Conservation (phyloP, 164 flowering plant genomes). For the Echeveria elegans region DNA sequence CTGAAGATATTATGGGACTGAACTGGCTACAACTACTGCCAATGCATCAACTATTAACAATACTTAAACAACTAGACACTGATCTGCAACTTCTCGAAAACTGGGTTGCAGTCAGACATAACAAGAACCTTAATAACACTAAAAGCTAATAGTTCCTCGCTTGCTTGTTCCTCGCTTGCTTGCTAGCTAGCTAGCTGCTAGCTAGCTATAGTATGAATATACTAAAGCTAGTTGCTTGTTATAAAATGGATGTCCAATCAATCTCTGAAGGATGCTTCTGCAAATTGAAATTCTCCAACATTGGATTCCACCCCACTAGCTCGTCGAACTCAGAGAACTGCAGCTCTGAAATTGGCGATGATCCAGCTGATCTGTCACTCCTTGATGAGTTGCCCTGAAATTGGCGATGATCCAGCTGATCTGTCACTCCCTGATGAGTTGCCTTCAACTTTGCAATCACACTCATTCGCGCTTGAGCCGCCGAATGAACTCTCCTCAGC, state of each 20-base stretch:
- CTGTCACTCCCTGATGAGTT: constrained; percentile 23
- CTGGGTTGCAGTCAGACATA: neutral
- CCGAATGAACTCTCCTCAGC: neutral
- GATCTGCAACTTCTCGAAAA: neutral
- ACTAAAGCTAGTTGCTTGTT: constrained; percentile 4
- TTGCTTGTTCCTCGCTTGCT: too few relatives aligned
- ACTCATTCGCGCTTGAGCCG: neutral
- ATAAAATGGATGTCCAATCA: constrained; percentile 65
- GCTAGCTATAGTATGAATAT: too few relatives aligned
- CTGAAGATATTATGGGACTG: neutral
- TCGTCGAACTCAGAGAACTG: constrained; percentile 37
- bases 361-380: too few relatives aligned
- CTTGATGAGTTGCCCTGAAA: too few relatives aligned
- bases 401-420: too few relatives aligned
- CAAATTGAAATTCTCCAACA: constrained; percentile 40
- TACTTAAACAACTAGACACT: neutral
- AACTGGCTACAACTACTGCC: neutral
- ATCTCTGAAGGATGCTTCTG: constrained; percentile 70
- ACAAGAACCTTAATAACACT: too few relatives aligned
- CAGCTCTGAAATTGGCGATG: constrained; percentile 51
- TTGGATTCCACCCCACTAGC: constrained; percentile 20
- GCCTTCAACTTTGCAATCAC: constrained; percentile 27
- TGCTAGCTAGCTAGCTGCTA: too few relatives aligned
- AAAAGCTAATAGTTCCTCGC: too few relatives aligned
- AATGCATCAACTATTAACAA: neutral